Base-by-base conservation (phyloP, 2,329 filamentous ascomycete species). In the Sordariomycetes sp. region DNA sequence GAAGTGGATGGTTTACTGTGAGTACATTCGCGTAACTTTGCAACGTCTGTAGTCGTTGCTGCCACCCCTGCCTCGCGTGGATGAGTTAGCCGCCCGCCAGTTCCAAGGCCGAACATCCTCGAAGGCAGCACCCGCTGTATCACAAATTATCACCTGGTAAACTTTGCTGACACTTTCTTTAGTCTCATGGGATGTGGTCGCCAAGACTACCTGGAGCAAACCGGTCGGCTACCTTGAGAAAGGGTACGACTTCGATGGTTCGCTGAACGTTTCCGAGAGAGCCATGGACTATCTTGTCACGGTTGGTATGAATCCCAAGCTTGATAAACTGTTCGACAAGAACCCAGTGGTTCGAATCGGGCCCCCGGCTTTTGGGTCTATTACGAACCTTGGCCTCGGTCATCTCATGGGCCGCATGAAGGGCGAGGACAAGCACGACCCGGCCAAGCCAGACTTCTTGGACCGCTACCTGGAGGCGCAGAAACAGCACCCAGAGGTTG, bases 141-240 rank as follows among this genome's bases (percentile, higher is more conserved):
- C n/a, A n/a, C n/a, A n/a, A n/a, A n/a, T n/a, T n/a, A n/a, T n/a
- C n/a, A n/a, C n/a, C n/a, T n/a, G n/a, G n/a, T n/a, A n/a, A n/a
- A n/a, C n/a, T n/a, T n/a, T n/a, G n/a, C n/a, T n/a, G n/a, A n/a
- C n/a, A 29, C 12, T 8, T 21, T 6, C 23, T 15, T 19, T 16
- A 35, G 31, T 24, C 18, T 41, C 59, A 12, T 64, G 59, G 50
- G 63, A 68, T 38, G 55, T 63, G 8, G 51, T 66, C 37, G 57
- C 58, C 25, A 48, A 55, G 28, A 45, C 61, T 5, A 58, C 57
- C 19, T 66, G 62, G 35, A 57, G 58, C 31, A 47, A 54, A 10
- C 55, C 51, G 21, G 55, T 65, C 39, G 63, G 63, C 8, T 66
- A 64, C 45, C 46, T 66, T 19, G 46, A 61, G 16, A 42, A 51